Base-by-base conservation (phyloP, 164 flowering plant genomes). In the Berberis vulgaris region DNA sequence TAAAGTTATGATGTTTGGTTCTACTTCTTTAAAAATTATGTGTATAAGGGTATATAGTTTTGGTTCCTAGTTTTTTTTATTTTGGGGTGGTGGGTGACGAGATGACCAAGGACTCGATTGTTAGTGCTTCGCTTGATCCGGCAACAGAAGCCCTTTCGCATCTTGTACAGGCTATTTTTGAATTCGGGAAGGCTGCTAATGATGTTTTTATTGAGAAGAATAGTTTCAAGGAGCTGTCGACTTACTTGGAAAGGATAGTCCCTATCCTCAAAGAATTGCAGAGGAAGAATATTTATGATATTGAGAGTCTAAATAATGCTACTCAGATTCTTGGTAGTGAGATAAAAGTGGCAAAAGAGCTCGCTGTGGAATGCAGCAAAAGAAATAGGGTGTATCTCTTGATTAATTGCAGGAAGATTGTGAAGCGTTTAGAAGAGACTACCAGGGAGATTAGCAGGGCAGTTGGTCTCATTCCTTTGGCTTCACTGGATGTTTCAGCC, bases 321-420 rank as follows among this genome's bases (percentile, higher is more conserved):
- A 60, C 78, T 43, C 76, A 80, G 58, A 78, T 80, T 69, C 76
- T 87, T 10, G 68, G 49, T 57, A 73, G 69, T 12, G 84, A 80
- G 74, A 57, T 76, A 39, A 80, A 76, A 62, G 77, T 56, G 54
- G 82, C 84, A 4, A 81, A 78, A 71, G 67, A 80, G 61, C 74
- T 81, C 7, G 65, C 69, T 8, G 5, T 46, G 60, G 90, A 85
- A 3, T 87, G 90, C 73, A 66, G 76, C 61, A 79, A 77, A 67
- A 87, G 71, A 66, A 87, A 74, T 71, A 81, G 62, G 72, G 69
- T 87, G 1, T 87, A 83, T 75, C 87, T 84, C 44, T 68, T 87
- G 10, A 62, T 87, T 67, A 82, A 80, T 63, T 82, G 86, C 45
- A 67, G 85, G 13, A 61, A 62, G 11, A 79, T 81, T 58, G 76